Evolutionary conservation across 2,329 filamentous ascomycete species (phyloP).

Genomic region (Aspergillus brunneoviolaceus): DNA sequence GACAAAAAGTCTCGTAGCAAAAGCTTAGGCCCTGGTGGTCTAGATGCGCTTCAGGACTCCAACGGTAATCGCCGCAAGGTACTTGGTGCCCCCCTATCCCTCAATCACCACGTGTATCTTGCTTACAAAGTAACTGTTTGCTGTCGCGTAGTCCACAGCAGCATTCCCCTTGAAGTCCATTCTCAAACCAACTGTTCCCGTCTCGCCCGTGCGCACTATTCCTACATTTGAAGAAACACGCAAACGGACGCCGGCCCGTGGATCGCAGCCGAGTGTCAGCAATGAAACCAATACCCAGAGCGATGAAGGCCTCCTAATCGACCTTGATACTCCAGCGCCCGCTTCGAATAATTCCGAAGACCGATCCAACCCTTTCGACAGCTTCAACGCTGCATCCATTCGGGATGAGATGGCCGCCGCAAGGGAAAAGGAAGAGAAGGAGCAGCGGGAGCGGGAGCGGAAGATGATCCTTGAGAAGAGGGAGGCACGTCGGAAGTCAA

Average conservation of each 20-base stretch:
- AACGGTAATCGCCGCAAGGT: constrained; percentile 80
- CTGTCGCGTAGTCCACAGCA: constrained; percentile 38
- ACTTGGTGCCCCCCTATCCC: constrained; percentile 32
- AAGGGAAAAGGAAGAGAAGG: constrained; percentile 67
- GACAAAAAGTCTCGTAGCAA: constrained; percentile 81
- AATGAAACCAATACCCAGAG: constrained; percentile 20
- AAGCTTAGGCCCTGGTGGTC: constrained; percentile 87
- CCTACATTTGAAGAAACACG: constrained; percentile 57
- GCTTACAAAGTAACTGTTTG: constrained; percentile 10
- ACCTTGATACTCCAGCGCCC: constrained; percentile 43
- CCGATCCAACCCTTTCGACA: constrained; percentile 50
- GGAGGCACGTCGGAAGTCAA: constrained; percentile 86
- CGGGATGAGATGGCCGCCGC: constrained; percentile 61
- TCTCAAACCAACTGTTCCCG: constrained; percentile 72
- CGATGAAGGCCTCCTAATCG: constrained; percentile 41
- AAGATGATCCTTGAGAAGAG: constrained; percentile 66
- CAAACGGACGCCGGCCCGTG: constrained; percentile 41
- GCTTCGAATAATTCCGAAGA: constrained; percentile 37
- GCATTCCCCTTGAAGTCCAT: constrained; percentile 63
- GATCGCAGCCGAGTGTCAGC: constrained; percentile 21
- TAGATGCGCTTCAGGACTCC: constrained; percentile 75
- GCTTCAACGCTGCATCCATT: constrained; percentile 41
- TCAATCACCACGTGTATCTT: constrained; percentile 1
- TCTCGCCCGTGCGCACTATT: constrained; percentile 65
- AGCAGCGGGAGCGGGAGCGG: constrained; percentile 59